These are phyloP conservation scores for Euclidium syriacum DNA, from an alignment of 345 rosid genomes.

Conservation along the genomic window DNA sequence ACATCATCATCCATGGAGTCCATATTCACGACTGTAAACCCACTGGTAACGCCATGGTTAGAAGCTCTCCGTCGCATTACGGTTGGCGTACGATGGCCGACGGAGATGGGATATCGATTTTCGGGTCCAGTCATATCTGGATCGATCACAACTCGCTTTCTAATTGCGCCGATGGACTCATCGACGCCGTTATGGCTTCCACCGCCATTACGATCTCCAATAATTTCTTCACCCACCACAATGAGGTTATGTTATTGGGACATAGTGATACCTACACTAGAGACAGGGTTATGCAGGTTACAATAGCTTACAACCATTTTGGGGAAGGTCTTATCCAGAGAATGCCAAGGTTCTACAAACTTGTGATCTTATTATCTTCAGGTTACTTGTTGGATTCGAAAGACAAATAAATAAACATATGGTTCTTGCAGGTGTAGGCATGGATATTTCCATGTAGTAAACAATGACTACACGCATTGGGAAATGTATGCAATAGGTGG, in stretches of 20 bases:
- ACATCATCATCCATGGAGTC: conserved; percentile 67
- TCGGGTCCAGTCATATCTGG: conserved; percentile 84
- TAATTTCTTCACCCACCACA: conserved; percentile 84
- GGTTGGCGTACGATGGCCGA: conserved; percentile 85
- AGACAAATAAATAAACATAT: background rate
- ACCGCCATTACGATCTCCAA: conserved; percentile 74
- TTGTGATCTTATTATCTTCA: background rate
- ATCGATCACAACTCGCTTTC: conserved; percentile 86
- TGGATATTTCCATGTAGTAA: conserved; percentile 96
- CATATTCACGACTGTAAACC: conserved; percentile 68
- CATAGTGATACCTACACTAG: conserved; percentile 91
- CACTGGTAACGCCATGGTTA: conserved; percentile 78
- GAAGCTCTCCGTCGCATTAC: conserved; percentile 78
- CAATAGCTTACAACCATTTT: conserved; percentile 96
- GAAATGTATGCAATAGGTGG: conserved; percentile 99
- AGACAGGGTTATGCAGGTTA: conserved; percentile 93
- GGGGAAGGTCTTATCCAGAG: conserved; percentile 99
- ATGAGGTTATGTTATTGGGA: conserved; percentile 94
- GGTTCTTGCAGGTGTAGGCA: conserved; percentile 73
- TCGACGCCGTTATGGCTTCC: conserved; percentile 62
- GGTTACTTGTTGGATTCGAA: background rate
- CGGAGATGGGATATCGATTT: conserved; percentile 73
- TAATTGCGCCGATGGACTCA: conserved; percentile 75
- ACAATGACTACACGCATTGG: conserved; percentile 99
- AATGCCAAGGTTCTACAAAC: conserved; percentile 84